These are phyloP conservation scores for Saccharomyces hybrid DNA, from an alignment of 1,139 yeast species.

Conservation along the genomic window DNA sequence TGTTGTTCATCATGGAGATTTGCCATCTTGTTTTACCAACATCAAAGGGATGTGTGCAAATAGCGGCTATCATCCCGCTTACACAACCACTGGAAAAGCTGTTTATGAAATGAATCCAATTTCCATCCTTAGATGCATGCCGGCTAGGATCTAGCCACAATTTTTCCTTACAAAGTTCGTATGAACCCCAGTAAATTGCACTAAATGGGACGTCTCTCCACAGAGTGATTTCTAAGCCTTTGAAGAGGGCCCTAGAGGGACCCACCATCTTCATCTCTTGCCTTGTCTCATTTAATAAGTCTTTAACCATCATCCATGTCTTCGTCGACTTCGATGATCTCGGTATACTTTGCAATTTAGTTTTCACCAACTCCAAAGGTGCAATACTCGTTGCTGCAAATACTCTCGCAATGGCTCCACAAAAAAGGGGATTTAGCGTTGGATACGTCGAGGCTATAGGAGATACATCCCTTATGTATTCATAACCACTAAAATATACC, in stretches of 20 bases:
- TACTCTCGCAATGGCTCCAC: conserved; percentile 81
- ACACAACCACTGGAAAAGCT: conserved; percentile 79
- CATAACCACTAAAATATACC: conserved; percentile 92
- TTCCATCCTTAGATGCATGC: conserved; percentile 27
- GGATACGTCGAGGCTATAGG: conserved; percentile 44
- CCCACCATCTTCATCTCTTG: conserved; percentile 41
- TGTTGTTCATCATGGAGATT: conserved; percentile 34
- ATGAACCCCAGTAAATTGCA: conserved; percentile 89
- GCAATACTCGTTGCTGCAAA: conserved; percentile 80
- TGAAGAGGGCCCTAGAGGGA: conserved; percentile 66
- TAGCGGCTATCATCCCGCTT: conserved; percentile 80
- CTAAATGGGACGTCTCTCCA: conserved; percentile 98
- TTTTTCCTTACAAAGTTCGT: conserved; percentile 43
- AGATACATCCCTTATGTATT: conserved; percentile 67
- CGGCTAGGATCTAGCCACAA: conserved; percentile 13
- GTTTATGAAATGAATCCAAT: conserved; percentile 54
- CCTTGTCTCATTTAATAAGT: conserved; percentile 50
- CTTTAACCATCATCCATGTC: conserved; percentile 34
- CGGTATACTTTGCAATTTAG: conserved; percentile 83
- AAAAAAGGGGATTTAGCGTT: conserved; percentile 63
- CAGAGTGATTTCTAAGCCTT: conserved; percentile 77
- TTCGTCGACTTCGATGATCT: conserved; percentile 32
- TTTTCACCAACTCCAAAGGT: conserved; percentile 81
- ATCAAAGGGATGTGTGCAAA: conserved; percentile 88
- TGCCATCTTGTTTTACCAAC: conserved; percentile 95